These are phyloP conservation scores for Penicillium pancosmium DNA, from an alignment of 495 filamentous ascomycete species.

Conservation along the genomic window DNA sequence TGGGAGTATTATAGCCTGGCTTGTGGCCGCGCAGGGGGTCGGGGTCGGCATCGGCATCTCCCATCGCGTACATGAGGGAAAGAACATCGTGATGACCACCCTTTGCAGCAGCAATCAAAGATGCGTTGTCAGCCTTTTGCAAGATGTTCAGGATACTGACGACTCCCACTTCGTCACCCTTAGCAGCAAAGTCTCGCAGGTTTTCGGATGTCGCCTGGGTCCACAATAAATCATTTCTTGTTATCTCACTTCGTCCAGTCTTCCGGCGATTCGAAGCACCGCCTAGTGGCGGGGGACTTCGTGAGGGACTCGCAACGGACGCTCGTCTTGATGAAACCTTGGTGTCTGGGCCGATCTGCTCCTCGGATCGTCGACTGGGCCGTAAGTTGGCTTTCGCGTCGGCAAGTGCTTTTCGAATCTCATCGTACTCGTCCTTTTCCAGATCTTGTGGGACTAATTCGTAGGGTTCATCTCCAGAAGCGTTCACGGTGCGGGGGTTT, in stretches of 20 bases:
- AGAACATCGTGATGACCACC: constrained; percentile 88
- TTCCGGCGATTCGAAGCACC: constrained; percentile 47
- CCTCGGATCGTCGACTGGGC: constrained; percentile 65
- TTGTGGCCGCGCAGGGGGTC: constrained; percentile 56
- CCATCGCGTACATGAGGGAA: constrained; percentile 81
- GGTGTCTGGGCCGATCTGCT: constrained; percentile 53
- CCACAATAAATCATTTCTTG: constrained; percentile 64
- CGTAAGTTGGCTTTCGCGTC: constrained; percentile 49
- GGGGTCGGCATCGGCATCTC: constrained; percentile 78
- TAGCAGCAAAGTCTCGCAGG: constrained; percentile 75
- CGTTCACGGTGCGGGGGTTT: constrained; percentile 85
- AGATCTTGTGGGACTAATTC: constrained; percentile 74
- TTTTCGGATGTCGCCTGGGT: constrained; percentile 67
- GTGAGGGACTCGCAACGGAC: constrained; percentile 56
- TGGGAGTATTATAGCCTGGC: constrained; percentile 74
- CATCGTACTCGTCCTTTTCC: constrained; percentile 71
- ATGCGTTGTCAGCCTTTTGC: constrained; percentile 78
- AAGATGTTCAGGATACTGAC: constrained; percentile 76
- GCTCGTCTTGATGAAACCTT: constrained; percentile 63
- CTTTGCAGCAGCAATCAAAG: constrained; percentile 86
- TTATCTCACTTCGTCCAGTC: constrained; percentile 60
- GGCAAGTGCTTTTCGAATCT: constrained; percentile 50
- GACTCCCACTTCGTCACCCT: constrained; percentile 80
- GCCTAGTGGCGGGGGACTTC: constrained; percentile 50
- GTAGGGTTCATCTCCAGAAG: constrained; percentile 82